These are phyloP conservation scores for Salix viminalis DNA, from an alignment of 345 rosid species.

Conservation along the genomic window DNA sequence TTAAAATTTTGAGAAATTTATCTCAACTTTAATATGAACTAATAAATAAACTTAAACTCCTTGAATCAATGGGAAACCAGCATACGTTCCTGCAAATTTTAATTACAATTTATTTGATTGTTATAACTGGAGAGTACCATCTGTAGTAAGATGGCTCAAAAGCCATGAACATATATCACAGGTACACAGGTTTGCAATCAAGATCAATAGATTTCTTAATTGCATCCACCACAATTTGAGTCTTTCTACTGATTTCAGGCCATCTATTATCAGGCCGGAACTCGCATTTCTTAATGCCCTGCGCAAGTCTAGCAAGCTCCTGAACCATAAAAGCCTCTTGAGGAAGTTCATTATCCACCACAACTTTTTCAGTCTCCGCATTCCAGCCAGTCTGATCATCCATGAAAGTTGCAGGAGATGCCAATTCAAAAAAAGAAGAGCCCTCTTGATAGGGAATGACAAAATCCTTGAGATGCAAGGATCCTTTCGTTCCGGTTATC, in stretches of 20 bases:
- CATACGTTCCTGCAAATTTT: too few species aligned
- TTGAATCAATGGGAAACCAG: too few species aligned
- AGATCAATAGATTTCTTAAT: constrained; percentile 54
- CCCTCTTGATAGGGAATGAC: constrained; percentile 53
- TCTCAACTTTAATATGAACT: too few species aligned
- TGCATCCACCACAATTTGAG: constrained; percentile 58
- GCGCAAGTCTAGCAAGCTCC: constrained; percentile 42
- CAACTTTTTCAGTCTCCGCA: constrained; percentile 43
- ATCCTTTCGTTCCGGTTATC: constrained; percentile 43
- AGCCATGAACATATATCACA: constrained; percentile 12
- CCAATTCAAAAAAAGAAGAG: constrained; percentile 42
- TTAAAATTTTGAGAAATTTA: too few species aligned
- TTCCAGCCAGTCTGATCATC: constrained; percentile 66
- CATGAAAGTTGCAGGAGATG: constrained; percentile 44
- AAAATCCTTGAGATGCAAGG: constrained; percentile 47
- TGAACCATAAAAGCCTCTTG: constrained; percentile 64
- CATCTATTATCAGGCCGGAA: constrained; percentile 39
- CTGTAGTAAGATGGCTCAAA: too few species aligned
- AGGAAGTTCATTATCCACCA: constrained; percentile 32
- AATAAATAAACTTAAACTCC: too few species aligned
- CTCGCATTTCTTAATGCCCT: constrained; percentile 24
- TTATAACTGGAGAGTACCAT: too few species aligned
- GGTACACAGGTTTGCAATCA: constrained; percentile 45
- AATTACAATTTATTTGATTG: too few species aligned
- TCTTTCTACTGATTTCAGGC: constrained; percentile 58